Conservation (phyloP, 208 protist genomes). For the Acanthamoeba sp. region DNA sequence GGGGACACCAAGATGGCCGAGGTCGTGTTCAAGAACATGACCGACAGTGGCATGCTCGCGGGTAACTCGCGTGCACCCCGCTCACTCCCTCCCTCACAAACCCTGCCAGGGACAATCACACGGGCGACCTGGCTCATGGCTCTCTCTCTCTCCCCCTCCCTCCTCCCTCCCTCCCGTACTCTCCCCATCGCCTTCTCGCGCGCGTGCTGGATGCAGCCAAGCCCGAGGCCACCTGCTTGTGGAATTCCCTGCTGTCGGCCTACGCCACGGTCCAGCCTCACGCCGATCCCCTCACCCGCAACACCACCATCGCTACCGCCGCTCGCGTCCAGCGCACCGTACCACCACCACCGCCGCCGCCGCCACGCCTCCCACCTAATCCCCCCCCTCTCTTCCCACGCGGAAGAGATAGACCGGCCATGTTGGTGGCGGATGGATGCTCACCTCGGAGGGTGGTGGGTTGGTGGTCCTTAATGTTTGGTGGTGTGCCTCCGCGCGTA, state of each 20-base stretch:
- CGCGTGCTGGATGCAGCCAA: slow-evolving; percentile 3
- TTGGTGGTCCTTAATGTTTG: too few relatives aligned
- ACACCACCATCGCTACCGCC: not conserved
- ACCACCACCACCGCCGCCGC: not conserved
- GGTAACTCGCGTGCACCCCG: not conserved
- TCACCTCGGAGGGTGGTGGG: too few relatives aligned
- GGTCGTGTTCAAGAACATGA: slow-evolving; percentile 28
- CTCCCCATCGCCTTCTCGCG: too few relatives aligned
- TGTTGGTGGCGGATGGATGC: too few relatives aligned
- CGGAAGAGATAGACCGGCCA: not conserved
- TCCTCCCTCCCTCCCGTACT: not conserved
- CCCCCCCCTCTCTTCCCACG: not conserved
- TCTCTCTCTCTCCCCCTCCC: too few relatives aligned
- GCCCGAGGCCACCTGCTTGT: not conserved
- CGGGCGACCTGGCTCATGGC: too few relatives aligned
- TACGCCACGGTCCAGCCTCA: slow-evolving; percentile 1
- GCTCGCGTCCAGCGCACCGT: not conserved
- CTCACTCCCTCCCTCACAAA: not conserved
- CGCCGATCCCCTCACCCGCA: not conserved
- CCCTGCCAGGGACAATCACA: too few relatives aligned
- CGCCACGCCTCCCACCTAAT: not conserved
- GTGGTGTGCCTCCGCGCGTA: too few relatives aligned
- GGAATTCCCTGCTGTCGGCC: slow-evolving; percentile 18
- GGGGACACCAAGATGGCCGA: slow-evolving; percentile 52
- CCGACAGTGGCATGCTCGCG: slow-evolving; percentile 10